phyloP scores from a whole-genome alignment of 768 basidiomycete genomes.

The Phlebiopsis gigantea region DNA sequence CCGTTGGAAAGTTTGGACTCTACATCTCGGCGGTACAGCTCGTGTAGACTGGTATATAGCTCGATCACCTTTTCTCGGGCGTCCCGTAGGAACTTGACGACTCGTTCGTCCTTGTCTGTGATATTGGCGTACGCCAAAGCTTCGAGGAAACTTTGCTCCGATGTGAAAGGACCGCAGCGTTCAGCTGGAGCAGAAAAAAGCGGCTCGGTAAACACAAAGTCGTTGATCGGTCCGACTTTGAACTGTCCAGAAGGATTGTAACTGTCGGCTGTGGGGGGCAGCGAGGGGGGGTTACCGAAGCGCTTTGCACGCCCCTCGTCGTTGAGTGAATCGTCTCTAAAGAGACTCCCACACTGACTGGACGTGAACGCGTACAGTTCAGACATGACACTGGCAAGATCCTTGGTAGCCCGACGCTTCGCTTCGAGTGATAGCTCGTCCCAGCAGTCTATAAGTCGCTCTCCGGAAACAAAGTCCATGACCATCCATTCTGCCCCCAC shows the following conservation, averaged over 20 bases:
- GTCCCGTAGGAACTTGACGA: background rate
- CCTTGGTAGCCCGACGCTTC: background rate
- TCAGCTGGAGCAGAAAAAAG: background rate
- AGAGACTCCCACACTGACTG: background rate
- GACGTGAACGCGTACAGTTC: background rate
- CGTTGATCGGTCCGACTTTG: background rate
- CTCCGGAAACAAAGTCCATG: background rate
- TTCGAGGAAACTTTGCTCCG: background rate
- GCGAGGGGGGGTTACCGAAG: background rate
- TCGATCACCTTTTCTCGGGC: background rate
- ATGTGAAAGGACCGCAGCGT: background rate
- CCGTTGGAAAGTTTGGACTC: background rate
- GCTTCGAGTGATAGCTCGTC: background rate
- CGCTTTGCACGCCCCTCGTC: conserved; percentile 28
- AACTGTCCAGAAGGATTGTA: background rate
- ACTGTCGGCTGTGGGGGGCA: background rate
- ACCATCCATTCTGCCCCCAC: background rate
- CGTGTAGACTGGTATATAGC: background rate
- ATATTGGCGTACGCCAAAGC: background rate
- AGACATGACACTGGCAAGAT: background rate
- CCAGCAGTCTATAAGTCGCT: background rate
- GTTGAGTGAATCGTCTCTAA: background rate
- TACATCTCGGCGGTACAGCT: background rate
- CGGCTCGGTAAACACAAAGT: background rate
- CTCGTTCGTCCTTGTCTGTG: background rate